Evolutionary conservation across 2,329 filamentous ascomycete species (phyloP), one percentile per base, ranked within the genome.

Genomic region (Falciphora oryzae): DNA sequence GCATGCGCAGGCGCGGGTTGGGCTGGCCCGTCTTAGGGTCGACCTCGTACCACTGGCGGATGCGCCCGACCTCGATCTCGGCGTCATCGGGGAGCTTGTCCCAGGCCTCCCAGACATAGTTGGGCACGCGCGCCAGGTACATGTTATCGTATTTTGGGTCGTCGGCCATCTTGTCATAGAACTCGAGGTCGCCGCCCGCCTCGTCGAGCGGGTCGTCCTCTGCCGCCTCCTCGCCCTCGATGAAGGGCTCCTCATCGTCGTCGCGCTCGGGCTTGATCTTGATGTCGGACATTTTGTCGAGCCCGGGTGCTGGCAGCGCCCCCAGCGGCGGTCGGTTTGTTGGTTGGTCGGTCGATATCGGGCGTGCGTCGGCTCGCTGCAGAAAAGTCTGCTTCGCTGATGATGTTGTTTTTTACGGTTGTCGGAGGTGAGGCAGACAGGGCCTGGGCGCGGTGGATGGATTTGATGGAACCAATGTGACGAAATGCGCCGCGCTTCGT

Each of bases 81-180:
- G 89, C 89, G 69, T 96, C 89, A 67, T 94, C 90, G 70, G 91
- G 89, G 18, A 96, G 77, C 69, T 88, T 83, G 65, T 80, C 77
- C 91, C 93, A 96, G 59, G 88, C 84, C 69, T 94, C 86, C 87
- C 92, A 95, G 65, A 96, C 82, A 73, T 90, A 89, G 68, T 87
- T 87, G 27, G 93, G 92, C 58, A 96, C 81, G 68, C 91, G 89
- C 63, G 91, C 89, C 62, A 96, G 82, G 80, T 92, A 96, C 64
- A 85, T 78, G 57, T 75, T 80, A 67, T 78, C 79, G 62, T 77
- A 76, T 6, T 74, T 71, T 64, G 77, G 76, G 65, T 74, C 76
- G 3, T 75, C 69, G 3, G 72, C 59, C 11, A 63, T 64, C n/a
- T 68, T 66, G 65, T 75, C 71, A 67, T 70, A 77, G 71, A 89